Evolutionary conservation across 1,284 basidiomycete genomes (phyloP), one percentile per base, ranked within the genome.

Genomic region (Paramarasmius palmivorus): DNA sequence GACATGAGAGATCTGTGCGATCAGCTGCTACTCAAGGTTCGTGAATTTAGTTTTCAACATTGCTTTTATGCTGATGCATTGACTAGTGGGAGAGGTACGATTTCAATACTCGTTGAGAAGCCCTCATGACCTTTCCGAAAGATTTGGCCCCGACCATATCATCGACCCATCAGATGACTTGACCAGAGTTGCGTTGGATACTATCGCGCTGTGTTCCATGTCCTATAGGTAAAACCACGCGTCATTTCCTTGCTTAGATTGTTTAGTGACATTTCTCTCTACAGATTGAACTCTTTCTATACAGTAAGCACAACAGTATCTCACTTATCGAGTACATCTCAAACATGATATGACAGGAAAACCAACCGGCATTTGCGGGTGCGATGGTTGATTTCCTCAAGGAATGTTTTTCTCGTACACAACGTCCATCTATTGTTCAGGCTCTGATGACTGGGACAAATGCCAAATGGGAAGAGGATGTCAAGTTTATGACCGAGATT

Each of bases 1-100:
- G 73, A 74, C 58, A 79, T 81, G 79, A 62, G 70, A 23, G 81
- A 81, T 55, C 73, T 81, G 44, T 68, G 69, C n/a, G 65, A 69
- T 34, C 79, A 83, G 61, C 71, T 83, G 49, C 57, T 79, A 12
- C 61, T 70, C 14, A 78, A 79, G 59, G 23, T 55, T 34, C 8
- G 39, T 38, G 14, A 9, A 14, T 44, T 23, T 15, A 8, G 3
- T 19, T 9, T n/a, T 10, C 17, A 22, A 4, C 20, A 23, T 20
- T 5, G n/a, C 19, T 51, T n/a, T 26, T n/a, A 38, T 15, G n/a
- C 29, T n/a, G n/a, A n/a, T n/a, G n/a, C n/a, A n/a, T n/a, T n/a
- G n/a, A n/a, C n/a, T n/a, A 55, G 53, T 55, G 53, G 53, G 53
- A 55, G 50, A 49, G 53, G 53, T 55, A 45, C n/a, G 37, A 19